phyloP scores from a whole-genome alignment of 225 moss, liverwort and hornwort genomes.

The Marchantia polymorpha region DNA sequence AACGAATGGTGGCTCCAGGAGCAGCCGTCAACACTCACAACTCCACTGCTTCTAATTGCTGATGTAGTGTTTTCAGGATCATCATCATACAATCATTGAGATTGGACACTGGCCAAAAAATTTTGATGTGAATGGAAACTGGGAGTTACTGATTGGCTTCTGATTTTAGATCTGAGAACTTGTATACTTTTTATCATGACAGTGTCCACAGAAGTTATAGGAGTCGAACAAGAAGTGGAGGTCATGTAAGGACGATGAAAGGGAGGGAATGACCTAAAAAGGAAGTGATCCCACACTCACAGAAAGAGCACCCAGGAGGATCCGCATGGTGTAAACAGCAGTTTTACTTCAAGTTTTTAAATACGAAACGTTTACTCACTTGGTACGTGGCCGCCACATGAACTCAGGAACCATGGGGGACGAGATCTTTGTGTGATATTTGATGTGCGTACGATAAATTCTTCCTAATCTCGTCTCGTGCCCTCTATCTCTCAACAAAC shows the following conservation, averaged over 20 bases:
- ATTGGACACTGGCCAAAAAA: not conserved
- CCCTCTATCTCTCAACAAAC: not conserved
- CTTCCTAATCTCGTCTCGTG: not conserved
- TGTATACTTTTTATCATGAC: no score
- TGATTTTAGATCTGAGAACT: not conserved
- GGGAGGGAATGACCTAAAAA: no score
- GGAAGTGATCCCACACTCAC: no score
- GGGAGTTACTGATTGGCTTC: not conserved
- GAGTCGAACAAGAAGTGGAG: not conserved
- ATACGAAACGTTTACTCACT: not conserved
- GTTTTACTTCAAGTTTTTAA: not conserved
- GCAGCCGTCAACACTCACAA: not conserved
- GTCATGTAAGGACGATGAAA: not conserved
- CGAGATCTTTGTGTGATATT: not conserved
- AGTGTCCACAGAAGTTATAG: no score
- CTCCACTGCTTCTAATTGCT: not conserved
- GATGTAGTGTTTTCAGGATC: no score
- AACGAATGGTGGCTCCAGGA: no score
- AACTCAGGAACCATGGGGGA: not conserved
- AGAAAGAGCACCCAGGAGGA: no score
- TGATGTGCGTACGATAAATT: conserved; percentile 5
- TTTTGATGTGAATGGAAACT: not conserved
- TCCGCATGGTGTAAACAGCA: no score
- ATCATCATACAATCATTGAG: not conserved
- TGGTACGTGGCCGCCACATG: not conserved